These are phyloP conservation scores for Solanum aculeatissimum DNA, from an alignment of 305 asterid species.

Conservation along the genomic window DNA sequence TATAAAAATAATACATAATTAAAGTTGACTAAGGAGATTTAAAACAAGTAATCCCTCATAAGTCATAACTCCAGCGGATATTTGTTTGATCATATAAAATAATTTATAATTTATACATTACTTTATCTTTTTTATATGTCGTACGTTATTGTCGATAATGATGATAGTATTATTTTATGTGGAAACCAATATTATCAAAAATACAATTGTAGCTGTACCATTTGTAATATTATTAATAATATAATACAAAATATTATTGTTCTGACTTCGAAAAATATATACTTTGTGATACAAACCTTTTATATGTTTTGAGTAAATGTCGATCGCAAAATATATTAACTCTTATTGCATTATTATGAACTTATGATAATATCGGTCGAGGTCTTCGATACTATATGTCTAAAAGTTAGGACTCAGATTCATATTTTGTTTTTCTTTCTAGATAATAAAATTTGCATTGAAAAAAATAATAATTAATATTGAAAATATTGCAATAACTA, in stretches of 20 bases:
- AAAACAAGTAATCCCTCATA: not conserved
- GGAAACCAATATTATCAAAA: not conserved
- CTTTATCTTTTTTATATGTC: not conserved
- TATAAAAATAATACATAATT: not conserved
- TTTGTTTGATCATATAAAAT: not conserved
- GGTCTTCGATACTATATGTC: too few species aligned
- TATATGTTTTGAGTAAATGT: too few species aligned
- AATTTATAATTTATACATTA: not conserved
- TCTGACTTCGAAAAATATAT: too few species aligned
- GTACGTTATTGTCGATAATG: not conserved
- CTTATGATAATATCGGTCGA: not conserved
- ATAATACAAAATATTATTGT: too few species aligned
- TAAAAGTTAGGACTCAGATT: not conserved
- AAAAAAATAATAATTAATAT: too few species aligned
- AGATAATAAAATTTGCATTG: too few species aligned
- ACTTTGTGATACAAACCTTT: too few species aligned
- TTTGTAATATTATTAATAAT: not conserved
- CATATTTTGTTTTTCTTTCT: not conserved
- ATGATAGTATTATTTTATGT: not conserved
- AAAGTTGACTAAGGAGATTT: not conserved
- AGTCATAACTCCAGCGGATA: not conserved
- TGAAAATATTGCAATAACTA: not conserved
- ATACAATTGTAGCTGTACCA: not conserved
- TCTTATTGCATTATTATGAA: too few species aligned
- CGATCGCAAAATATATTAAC: too few species aligned